These are phyloP conservation scores for Lentithecium fluviatile DNA, from an alignment of 495 filamentous ascomycete genomes.

Conservation along the genomic window DNA sequence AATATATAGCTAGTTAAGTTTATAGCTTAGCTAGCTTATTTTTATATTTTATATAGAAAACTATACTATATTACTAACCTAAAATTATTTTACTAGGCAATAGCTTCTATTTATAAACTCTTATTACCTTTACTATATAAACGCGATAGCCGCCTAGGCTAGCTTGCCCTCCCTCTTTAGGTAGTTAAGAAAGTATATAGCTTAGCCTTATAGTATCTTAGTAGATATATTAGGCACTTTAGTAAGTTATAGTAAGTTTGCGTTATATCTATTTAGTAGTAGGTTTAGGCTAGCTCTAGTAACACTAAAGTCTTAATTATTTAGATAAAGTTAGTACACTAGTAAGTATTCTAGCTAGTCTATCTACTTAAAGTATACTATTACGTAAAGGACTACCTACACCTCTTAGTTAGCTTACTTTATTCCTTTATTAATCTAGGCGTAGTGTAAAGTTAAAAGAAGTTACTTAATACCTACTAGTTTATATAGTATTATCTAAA, in stretches of 20 bases:
- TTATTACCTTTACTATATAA: not conserved
- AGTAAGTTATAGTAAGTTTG: no score
- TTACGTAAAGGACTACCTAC: not conserved
- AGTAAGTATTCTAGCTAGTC: not conserved
- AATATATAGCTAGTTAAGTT: not conserved
- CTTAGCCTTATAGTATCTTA: not conserved
- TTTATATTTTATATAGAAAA: constrained; percentile 4
- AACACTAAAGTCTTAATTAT: not conserved
- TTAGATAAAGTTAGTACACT: constrained; percentile 1
- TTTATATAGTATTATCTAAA: constrained; percentile 3
- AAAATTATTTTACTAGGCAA: constrained; percentile 1
- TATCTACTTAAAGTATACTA: constrained; percentile 1
- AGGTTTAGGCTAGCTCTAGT: no score
- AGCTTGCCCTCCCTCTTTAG: not conserved
- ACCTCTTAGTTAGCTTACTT: not conserved
- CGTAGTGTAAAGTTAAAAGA: not conserved
- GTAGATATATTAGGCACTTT: not conserved
- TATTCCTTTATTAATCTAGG: constrained; percentile 1
- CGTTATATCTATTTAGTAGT: no score
- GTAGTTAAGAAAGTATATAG: not conserved
- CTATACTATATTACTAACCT: not conserved
- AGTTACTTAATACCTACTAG: not conserved
- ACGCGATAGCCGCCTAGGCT: not conserved
- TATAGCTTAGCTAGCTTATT: not conserved
- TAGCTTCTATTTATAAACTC: not conserved